A percentile compares a stretch with the other conserved stretches of the same genome.
phyloP scores from a whole-genome alignment of 2,329 filamentous ascomycete genomes.

The Aureobasidium subglaciale region DNA sequence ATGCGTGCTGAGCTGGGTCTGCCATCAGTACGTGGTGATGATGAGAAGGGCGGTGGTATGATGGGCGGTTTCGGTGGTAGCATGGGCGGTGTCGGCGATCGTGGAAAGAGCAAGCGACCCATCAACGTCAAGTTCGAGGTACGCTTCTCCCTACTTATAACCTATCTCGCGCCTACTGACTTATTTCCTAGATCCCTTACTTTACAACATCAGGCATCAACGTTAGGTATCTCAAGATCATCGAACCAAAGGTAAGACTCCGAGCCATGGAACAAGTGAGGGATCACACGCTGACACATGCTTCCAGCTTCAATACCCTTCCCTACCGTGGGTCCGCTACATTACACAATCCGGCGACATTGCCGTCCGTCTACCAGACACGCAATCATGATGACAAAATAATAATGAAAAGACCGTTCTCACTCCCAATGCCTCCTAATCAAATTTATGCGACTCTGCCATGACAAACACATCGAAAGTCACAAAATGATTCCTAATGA shows the following conservation, averaged over 20 bases:
- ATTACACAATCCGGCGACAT: constrained; percentile 98
- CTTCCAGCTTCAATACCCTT: constrained; percentile 89
- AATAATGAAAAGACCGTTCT: not conserved
- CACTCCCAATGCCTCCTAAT: not conserved
- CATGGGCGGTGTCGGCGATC: constrained; percentile 82
- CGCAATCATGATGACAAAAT: constrained; percentile 26
- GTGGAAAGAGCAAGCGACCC: constrained; percentile 90
- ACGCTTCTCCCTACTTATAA: not conserved
- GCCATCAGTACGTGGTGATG: constrained; percentile 88
- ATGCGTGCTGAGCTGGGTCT: constrained; percentile 96
- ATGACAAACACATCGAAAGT: too few relatives aligned
- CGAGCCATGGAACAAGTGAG: not conserved
- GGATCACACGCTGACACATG: constrained; percentile 12
- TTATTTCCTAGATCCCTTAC: constrained; percentile 67
- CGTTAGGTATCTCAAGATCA: constrained; percentile 97
- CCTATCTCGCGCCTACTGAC: not conserved
- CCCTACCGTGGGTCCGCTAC: constrained; percentile 94
- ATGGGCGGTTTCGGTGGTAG: constrained; percentile 94
- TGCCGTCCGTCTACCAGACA: constrained; percentile 88
- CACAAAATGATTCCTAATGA: too few relatives aligned
- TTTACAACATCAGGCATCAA: constrained; percentile 99
- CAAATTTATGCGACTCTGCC: too few relatives aligned
- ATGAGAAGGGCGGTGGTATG: constrained; percentile 94
- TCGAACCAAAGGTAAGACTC: constrained; percentile 81
- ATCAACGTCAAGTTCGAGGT: constrained; percentile 96